phyloP scores from a whole-genome alignment of 2,329 filamentous ascomycete genomes.

The Colletotrichum sp. region DNA sequence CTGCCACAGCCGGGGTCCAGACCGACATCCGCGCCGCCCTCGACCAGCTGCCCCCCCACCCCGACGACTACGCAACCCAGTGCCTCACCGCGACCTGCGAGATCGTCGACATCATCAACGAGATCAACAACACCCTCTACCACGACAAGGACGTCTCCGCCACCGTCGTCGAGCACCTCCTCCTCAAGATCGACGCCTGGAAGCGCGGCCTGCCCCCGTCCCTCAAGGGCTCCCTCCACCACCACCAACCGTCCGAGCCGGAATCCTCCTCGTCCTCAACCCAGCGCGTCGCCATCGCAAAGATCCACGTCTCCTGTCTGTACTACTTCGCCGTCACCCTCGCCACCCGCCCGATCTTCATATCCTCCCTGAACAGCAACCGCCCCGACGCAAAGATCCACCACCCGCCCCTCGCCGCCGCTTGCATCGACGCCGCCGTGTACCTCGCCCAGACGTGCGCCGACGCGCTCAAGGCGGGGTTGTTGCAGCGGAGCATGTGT shows the following conservation, averaged over 20 bases:
- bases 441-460: not conserved
- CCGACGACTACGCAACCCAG: slow-evolving; percentile 27
- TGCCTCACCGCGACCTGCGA: slow-evolving; percentile 45
- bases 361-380: not conserved
- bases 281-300: not conserved
- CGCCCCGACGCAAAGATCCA: not conserved
- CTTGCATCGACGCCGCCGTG: slow-evolving; percentile 46
- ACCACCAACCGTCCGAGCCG: slow-evolving; percentile 40
- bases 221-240: slow-evolving; percentile 27
- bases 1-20: not conserved
- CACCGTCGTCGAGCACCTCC: slow-evolving; percentile 41
- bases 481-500: not conserved
- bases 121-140: slow-evolving; percentile 48
- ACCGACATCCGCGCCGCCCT: not conserved
- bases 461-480: not conserved
- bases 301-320: not conserved
- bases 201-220: slow-evolving; percentile 46
- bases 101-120: slow-evolving; percentile 48
- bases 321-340: not conserved
- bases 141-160: slow-evolving; percentile 38
- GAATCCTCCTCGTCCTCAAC: not conserved
- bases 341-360: not conserved
- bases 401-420: slow-evolving; percentile 46
- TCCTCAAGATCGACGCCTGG: slow-evolving; percentile 50
- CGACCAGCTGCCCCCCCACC: slow-evolving; percentile 24